Evolutionary conservation across 495 filamentous ascomycete species (phyloP).

Genomic region (Hyaloscypha bicolor): DNA sequence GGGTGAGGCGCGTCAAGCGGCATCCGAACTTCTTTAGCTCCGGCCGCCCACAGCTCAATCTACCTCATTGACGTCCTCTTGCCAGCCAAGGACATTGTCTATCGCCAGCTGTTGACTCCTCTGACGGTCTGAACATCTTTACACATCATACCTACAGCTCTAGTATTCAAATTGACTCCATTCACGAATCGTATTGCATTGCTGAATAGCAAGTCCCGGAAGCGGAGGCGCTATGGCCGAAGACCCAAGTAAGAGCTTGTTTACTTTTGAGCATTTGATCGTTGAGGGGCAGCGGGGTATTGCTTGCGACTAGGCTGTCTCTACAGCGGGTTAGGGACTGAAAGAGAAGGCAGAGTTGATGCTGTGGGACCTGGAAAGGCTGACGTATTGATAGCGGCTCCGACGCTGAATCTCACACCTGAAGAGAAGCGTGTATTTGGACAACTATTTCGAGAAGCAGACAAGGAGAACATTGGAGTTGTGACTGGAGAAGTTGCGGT

Average conservation of each 20-base stretch:
- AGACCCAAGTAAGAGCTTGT: slow-evolving; percentile 36
- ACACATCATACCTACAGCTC: slow-evolving; percentile 22
- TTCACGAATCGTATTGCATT: slow-evolving; percentile 4
- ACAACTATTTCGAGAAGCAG: slow-evolving; percentile 86
- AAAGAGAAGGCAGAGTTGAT: not conserved
- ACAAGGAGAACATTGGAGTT: slow-evolving; percentile 86
- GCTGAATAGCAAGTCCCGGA: slow-evolving; percentile 5
- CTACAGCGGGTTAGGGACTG: not conserved
- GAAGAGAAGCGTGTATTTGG: slow-evolving; percentile 94
- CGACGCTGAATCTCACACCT: slow-evolving; percentile 81
- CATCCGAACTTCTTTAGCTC: slow-evolving; percentile 4
- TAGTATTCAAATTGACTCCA: slow-evolving; percentile 9
- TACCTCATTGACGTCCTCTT: slow-evolving; percentile 12
- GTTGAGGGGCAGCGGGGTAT: not conserved
- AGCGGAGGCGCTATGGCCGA: slow-evolving; percentile 34
- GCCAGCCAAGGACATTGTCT: slow-evolving; percentile 1
- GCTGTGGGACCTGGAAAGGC: not conserved
- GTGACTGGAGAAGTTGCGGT: slow-evolving; percentile 96
- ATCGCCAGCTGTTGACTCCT: not conserved
- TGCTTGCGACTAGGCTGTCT: not conserved
- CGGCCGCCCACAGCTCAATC: slow-evolving; percentile 12
- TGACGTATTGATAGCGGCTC: slow-evolving; percentile 44
- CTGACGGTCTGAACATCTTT: slow-evolving; percentile 9
- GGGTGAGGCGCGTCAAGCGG: slow-evolving; percentile 1
- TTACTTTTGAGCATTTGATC: slow-evolving; percentile 11